phyloP scores from a whole-genome alignment of 768 basidiomycete species.

The Mycena polygramma region DNA sequence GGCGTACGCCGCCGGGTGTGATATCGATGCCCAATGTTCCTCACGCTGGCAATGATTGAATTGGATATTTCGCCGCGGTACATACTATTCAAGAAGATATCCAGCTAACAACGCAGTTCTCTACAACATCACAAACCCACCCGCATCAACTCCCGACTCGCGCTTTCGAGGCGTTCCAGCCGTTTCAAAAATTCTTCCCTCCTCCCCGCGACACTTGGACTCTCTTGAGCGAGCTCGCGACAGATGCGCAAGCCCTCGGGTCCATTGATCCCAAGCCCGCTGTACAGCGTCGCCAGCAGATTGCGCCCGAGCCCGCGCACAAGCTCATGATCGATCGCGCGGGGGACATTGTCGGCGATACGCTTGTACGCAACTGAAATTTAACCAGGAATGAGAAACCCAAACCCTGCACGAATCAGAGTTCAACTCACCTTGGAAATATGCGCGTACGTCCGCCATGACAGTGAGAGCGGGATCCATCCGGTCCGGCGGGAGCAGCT shows the following conservation, averaged over 20 bases:
- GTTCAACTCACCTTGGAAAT: slow-evolving; percentile 62
- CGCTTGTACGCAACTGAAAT: background rate
- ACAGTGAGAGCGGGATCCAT: slow-evolving; percentile 57
- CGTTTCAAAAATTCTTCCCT: background rate
- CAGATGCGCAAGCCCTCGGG: slow-evolving; percentile 62
- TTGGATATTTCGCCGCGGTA: no score
- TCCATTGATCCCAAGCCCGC: slow-evolving; percentile 50
- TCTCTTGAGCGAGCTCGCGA: slow-evolving; percentile 65
- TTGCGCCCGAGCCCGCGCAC: background rate
- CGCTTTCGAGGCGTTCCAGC: background rate
- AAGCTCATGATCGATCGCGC: background rate
- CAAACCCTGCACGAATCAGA: no score
- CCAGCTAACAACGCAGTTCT: no score
- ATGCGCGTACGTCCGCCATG: slow-evolving; percentile 65
- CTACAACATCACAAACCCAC: background rate
- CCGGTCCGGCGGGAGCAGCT: slow-evolving; percentile 51
- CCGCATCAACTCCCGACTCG: background rate
- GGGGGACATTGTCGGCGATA: background rate
- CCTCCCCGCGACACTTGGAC: background rate
- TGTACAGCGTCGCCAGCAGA: background rate
- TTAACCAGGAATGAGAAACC: background rate
- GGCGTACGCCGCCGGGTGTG: no score
- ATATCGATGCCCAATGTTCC: no score
- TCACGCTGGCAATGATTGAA: no score
- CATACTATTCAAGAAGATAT: no score